A percentile compares a stretch with the other conserved stretches of the same genome.
These are phyloP conservation scores for Globisporangium spiculum DNA, from an alignment of 352 stramenopile species.

Conservation along the genomic window DNA sequence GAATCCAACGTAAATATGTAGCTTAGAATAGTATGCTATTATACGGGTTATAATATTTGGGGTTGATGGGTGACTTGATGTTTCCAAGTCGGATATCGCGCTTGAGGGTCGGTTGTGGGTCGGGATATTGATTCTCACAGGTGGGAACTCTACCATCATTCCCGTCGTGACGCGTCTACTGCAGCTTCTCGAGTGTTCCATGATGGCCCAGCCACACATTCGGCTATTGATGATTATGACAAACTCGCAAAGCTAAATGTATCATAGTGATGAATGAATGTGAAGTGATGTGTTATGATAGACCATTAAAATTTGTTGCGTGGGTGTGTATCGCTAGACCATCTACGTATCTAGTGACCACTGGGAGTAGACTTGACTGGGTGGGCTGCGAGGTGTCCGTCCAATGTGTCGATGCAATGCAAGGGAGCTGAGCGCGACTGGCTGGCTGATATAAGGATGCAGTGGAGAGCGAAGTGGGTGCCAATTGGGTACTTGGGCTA, in stretches of 20 bases:
- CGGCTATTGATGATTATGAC: neutral
- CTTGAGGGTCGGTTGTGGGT: neutral
- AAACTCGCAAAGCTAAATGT: neutral
- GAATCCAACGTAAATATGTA: neutral
- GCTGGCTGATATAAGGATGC: slow-evolving; percentile 4
- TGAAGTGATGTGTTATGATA: neutral
- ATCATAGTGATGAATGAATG: neutral
- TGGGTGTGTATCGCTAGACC: neutral
- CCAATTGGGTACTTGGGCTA: neutral
- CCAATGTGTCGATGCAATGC: slow-evolving; percentile 1
- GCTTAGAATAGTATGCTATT: too few species aligned
- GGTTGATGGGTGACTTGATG: neutral
- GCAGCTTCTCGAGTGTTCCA: slow-evolving; percentile 12
- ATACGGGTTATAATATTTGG: too few species aligned
- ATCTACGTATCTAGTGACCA: neutral
- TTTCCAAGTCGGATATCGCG: neutral
- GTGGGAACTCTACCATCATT: neutral
- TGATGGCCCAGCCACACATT: neutral
- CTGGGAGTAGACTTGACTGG: neutral
- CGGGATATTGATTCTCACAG: neutral
- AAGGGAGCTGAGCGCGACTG: neutral
- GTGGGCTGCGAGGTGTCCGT: neutral
- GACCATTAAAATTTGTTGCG: slow-evolving; percentile 4
- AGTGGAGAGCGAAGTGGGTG: neutral
- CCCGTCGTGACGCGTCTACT: neutral